phyloP scores from a whole-genome alignment of 108 stramenopile genomes.

The Licmophora abbreviata region DNA sequence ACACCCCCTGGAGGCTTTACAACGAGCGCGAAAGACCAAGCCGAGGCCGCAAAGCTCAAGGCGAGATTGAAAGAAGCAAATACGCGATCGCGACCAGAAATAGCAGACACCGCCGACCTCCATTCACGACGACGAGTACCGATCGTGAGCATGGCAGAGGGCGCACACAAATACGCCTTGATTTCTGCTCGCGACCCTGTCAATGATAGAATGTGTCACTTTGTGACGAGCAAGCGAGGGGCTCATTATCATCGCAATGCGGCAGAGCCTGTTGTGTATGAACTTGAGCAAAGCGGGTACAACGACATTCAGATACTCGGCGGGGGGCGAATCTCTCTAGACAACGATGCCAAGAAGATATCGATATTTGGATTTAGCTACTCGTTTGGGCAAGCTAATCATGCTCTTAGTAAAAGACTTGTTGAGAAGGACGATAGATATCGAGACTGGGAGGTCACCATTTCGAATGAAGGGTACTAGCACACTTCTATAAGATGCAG shows the following conservation, averaged over 20 bases:
- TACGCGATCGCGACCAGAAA: not conserved
- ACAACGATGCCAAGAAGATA: constrained; percentile 36
- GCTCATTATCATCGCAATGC: constrained; percentile 74
- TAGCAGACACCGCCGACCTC: not conserved
- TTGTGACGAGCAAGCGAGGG: constrained; percentile 50
- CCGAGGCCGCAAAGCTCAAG: constrained; percentile 49
- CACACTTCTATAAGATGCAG: not conserved
- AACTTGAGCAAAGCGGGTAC: constrained; percentile 47
- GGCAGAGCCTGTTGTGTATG: constrained; percentile 59
- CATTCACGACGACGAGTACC: constrained; percentile 21
- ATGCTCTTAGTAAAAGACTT: constrained; percentile 42
- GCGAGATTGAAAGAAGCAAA: constrained; percentile 21
- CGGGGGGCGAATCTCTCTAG: constrained; percentile 58
- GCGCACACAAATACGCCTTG: constrained; percentile 76
- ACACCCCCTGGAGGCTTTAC: too few species aligned
- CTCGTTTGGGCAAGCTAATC: constrained; percentile 75
- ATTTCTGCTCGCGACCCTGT: constrained; percentile 39
- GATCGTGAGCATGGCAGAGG: constrained; percentile 59
- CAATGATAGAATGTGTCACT: constrained; percentile 9
- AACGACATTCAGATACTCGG: constrained; percentile 53
- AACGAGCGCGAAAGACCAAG: constrained; percentile 69
- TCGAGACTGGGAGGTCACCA: constrained; percentile 41
- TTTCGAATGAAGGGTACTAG: constrained; percentile 69
- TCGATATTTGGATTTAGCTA: constrained; percentile 73
- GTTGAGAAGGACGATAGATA: constrained; percentile 46